Base-by-base conservation (phyloP, 495 filamentous ascomycete species). In the Neurospora sp. region DNA sequence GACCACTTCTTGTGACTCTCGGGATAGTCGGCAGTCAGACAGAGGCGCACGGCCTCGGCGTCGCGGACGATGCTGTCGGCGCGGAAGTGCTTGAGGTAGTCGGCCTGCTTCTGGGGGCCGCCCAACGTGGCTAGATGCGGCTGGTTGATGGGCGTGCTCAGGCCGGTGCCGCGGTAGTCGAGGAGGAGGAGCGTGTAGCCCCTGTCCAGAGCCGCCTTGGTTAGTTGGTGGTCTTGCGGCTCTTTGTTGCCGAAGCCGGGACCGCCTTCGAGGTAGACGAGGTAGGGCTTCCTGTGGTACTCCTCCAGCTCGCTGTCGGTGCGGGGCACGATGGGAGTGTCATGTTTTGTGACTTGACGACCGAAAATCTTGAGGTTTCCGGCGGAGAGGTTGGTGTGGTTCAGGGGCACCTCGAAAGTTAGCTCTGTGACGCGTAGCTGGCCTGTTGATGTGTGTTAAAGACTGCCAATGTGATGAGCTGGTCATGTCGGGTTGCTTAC, bases 31-130 rank as follows among this genome's bases (percentile, higher is more conserved):
- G 84, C 81, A 31, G 91, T 94, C 73, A 98, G 83, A 39, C 84
- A 89, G 70, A 89, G 85, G 1, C 95, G 87, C 27, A 98, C 88
- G 11, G 94, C 93, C 76, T 98, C 95, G 72, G 91, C 93, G 76
- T 98, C 95, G 69, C 88, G 89, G 40, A 98, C 94, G 68, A 93
- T 94, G 74, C 85, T 94, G 81, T 97, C 94, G 16, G 95, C 95
- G 37, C 96, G 89, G 82, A 97, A 97, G 44, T 89, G 83, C 83
- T 93, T 94, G 66, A 98, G 84, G 75, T 96, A 96, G 70, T 90
- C 86, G 39, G 91, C 93, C 80, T 98, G 94, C 37, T 76, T 74
- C 40, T 84, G 78, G 9, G 88, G 85, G 75, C 87, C 85, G 5
- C 92, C 92, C 74, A 90, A 84, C 12, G 85, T 82, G 40, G 88